Evolutionary conservation across 495 filamentous ascomycete species (phyloP), one percentile per base, ranked within the genome.

Genomic region (Neurospora pannonica): DNA sequence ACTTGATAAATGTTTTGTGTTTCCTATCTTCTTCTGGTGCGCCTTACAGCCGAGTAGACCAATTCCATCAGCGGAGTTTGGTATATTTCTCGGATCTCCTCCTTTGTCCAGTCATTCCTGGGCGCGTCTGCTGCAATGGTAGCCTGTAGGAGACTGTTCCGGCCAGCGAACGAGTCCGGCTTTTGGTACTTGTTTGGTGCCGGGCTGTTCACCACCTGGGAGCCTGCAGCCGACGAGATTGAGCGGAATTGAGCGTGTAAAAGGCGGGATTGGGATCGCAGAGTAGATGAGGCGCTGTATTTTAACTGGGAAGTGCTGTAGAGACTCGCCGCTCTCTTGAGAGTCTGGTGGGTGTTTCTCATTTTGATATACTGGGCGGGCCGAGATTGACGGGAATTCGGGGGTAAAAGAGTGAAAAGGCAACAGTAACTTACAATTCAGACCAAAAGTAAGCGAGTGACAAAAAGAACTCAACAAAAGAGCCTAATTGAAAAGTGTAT

Each of bases 51-150:
- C 77, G 90, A 88, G 80, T 88, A 93, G 28, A 91, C 88, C 73
- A 97, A 82, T 72, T 94, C 90, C 85, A 92, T 91, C 81, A 95
- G 84, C 0, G 92, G 92, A 5, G 89, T 92, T 78, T 93, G 85
- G 79, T 95, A 94, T 77, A 97, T 90, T 74, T 89, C 86, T 62
- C 87, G 80, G 70, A 95, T 90, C 82, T 95, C 92, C 21, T 93
- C 91, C 73, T 87, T 89, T 15, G 92, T 92, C 93, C 93, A 95
- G 78, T 88, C 88, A 74, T 88, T 91, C 70, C 92, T 86, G 24
- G 91, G 88, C 38, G 77, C 82, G 0, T 82, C 85, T 10, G 91
- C 88, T 10, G 84, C 81, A 13, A 90, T 85, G 7, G 92, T 91
- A 67, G 81, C 78, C 36, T 73, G 80, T 42, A 84, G 72, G 28